These are phyloP conservation scores for Geotrichum macrosporum DNA, from an alignment of 1,139 yeast species.

Conservation along the genomic window DNA sequence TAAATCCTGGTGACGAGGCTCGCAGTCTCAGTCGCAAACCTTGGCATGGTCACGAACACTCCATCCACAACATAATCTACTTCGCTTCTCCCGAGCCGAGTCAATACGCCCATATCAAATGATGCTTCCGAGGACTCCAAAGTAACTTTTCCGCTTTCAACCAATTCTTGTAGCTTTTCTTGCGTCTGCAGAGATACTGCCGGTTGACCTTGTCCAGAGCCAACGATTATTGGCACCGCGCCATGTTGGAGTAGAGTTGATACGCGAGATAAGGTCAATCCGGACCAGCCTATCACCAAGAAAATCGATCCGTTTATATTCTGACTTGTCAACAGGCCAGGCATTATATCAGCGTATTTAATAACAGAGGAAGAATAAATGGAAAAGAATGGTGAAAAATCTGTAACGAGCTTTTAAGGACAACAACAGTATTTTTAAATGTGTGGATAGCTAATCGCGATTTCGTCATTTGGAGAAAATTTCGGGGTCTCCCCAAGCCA, in stretches of 20 bases:
- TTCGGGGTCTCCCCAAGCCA: constrained; percentile 13
- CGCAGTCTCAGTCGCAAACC: constrained; percentile 23
- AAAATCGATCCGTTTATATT: constrained; percentile 53
- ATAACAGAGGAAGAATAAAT: constrained; percentile 1
- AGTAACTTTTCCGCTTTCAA: not conserved
- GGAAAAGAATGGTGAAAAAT: too few species aligned
- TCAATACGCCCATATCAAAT: constrained; percentile 46
- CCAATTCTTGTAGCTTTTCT: constrained; percentile 27
- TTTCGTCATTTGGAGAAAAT: constrained; percentile 7
- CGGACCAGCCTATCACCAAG: constrained; percentile 54
- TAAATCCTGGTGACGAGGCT: constrained; percentile 43
- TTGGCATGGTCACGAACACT: constrained; percentile 58
- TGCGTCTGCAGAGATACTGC: not conserved
- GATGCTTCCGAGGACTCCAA: constrained; percentile 39
- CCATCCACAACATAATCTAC: constrained; percentile 66
- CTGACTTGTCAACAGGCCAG: constrained; percentile 48
- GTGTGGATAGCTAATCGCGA: not conserved
- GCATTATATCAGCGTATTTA: constrained; percentile 1
- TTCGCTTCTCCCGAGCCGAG: constrained; percentile 56
- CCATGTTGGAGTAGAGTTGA: constrained; percentile 19
- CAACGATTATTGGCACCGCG: constrained; percentile 16
- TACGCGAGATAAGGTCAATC: constrained; percentile 16
- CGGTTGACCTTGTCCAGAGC: constrained; percentile 3
- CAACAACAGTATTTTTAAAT: constrained; percentile 1
- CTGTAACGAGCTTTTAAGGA: too few species aligned